Evolutionary conservation across 1,284 basidiomycete genomes (phyloP).

Genomic region (Puccinia horiana): DNA sequence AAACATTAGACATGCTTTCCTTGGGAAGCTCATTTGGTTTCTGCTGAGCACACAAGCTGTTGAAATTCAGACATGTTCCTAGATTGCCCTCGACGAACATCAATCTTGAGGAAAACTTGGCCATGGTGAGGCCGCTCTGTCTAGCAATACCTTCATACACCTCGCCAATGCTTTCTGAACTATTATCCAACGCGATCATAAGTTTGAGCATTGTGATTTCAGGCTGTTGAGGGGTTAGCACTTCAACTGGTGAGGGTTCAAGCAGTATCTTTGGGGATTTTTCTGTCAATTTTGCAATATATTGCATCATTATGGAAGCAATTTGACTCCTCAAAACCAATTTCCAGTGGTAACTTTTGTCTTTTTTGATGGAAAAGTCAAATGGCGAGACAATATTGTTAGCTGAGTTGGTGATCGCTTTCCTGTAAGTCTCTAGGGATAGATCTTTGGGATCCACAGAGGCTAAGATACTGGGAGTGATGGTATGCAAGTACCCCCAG

Average conservation of each 20-base stretch:
- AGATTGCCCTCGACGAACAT: neutral
- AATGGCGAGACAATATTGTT: neutral
- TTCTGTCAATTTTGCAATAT: neutral
- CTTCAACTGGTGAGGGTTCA: neutral
- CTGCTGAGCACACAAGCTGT: neutral
- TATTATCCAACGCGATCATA: neutral
- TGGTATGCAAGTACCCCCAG: neutral
- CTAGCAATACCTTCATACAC: neutral
- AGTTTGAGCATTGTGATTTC: conserved; percentile 13
- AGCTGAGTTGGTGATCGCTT: neutral
- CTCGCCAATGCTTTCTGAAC: neutral
- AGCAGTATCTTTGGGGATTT: neutral
- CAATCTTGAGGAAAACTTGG: neutral
- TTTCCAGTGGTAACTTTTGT: neutral
- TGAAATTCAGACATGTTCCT: neutral
- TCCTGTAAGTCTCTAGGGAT: neutral
- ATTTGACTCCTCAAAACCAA: neutral
- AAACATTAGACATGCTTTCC: neutral
- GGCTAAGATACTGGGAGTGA: neutral
- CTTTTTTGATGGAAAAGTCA: neutral
- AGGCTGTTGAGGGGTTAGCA: neutral
- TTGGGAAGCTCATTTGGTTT: neutral
- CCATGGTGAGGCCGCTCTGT: neutral
- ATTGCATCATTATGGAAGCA: neutral
- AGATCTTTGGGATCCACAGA: neutral